Evolutionary conservation across 345 rosid species (phyloP).

Genomic region (Citrus reticulata): DNA sequence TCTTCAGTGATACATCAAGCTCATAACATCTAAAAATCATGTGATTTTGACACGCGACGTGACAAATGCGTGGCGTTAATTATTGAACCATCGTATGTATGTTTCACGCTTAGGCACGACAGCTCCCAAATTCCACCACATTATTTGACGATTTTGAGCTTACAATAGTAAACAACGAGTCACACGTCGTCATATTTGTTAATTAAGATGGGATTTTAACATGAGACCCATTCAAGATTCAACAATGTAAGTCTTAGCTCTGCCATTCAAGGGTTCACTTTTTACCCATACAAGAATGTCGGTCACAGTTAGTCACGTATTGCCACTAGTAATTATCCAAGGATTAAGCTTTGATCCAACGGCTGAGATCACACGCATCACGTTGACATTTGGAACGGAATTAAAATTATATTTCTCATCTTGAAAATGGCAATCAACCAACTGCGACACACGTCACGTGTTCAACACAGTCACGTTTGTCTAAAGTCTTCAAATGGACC

Average conservation of each 20-base stretch:
- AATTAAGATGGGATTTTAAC: neutral
- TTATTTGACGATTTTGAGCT: neutral
- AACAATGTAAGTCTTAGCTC: neutral
- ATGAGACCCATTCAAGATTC: neutral
- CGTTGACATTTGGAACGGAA: neutral
- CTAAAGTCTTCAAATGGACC: neutral
- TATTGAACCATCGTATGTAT: neutral
- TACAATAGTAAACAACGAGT: too few relatives aligned
- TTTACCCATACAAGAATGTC: neutral
- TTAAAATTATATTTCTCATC: neutral
- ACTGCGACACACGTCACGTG: neutral
- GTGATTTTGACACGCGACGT: neutral
- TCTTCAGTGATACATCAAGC: neutral
- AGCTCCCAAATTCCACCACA: neutral
- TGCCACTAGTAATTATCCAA: neutral
- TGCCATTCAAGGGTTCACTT: too few relatives aligned
- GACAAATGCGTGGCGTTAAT: neutral
- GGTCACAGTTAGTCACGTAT: slow-evolving; percentile 3
- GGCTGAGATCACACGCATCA: neutral
- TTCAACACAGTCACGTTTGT: slow-evolving; percentile 7
- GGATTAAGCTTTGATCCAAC: neutral
- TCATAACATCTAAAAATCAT: neutral
- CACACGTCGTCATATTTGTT: too few relatives aligned
- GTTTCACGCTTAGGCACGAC: neutral
- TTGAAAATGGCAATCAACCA: neutral